Evolutionary conservation across 108 stramenopile species (phyloP).

Genomic region (Cyclotella cryptica): DNA sequence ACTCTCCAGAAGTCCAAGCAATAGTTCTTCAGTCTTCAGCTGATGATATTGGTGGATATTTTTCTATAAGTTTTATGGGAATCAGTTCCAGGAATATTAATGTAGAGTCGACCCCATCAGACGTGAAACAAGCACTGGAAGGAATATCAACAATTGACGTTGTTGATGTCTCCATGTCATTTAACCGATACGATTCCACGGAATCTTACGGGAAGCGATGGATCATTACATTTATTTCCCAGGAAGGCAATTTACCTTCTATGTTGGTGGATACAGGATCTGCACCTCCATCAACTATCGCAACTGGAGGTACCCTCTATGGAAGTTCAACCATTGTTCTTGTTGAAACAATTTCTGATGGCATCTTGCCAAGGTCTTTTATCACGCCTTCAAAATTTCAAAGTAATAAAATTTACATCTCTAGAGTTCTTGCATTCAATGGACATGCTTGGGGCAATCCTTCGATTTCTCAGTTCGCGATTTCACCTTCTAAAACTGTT

Average conservation of each 20-base stretch:
- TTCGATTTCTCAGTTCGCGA: conserved; percentile 19
- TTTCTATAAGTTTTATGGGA: conserved; percentile 52
- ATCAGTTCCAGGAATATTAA: conserved; percentile 33
- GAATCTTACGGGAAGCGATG: conserved; percentile 33
- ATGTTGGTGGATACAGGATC: conserved; percentile 57
- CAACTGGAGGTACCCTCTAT: conserved; percentile 42
- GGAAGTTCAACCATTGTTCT: conserved; percentile 45
- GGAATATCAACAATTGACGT: conserved; percentile 49
- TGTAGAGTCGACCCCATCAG: conserved; percentile 27
- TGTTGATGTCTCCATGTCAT: conserved; percentile 48
- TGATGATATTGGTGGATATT: conserved; percentile 55
- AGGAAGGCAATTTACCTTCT: conserved; percentile 46
- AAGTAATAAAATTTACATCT: conserved; percentile 56
- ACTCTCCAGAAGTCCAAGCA: conserved; percentile 46
- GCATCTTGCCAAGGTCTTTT: conserved; percentile 41
- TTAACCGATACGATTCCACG: conserved; percentile 22
- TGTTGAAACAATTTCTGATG: conserved; percentile 37
- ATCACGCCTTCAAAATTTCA: conserved; percentile 46
- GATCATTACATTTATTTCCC: conserved; percentile 34
- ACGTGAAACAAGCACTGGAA: conserved; percentile 55
- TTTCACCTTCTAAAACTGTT: conserved; percentile 26
- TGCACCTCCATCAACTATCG: conserved; percentile 42
- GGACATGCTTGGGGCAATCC: conserved; percentile 38
- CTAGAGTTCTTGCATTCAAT: conserved; percentile 68
- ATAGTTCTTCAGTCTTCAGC: conserved; percentile 46